Evolutionary conservation across 139 green algal genomes (phyloP), one percentile per base, ranked within the genome.

Genomic region (Deuterostichococcus epilithicus): DNA sequence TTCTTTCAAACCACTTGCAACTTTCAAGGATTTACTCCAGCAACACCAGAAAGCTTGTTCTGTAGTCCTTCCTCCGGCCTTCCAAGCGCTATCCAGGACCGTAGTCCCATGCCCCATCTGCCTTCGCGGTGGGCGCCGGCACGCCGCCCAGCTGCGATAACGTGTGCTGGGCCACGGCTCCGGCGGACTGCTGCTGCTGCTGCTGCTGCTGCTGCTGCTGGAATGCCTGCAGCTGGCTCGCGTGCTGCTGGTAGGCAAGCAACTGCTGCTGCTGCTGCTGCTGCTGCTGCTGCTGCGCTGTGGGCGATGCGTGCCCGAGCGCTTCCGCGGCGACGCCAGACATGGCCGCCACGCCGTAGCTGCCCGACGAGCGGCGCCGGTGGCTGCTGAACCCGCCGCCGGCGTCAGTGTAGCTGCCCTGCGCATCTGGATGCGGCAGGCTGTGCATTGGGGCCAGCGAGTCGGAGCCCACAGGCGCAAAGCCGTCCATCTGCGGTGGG

Each of bases 171-270:
- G 52, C 72, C 39, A 45, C 72, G 34, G 72, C 72, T 47, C 25
- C 39, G 35, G 47, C 70, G 26, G 70, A 38, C 26, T 33, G 42
- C 39, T 34, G 30, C 39, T 67, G 34, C 39, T 67, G 70, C 42
- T 38, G 70, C 70, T 74, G 69, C 13, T 58, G 69, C 52, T 74
- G 70, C 38, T 75, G 70, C 37, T 75, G 70, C 18, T 63, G 30
- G 30, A 35, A 39, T 6, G 15, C 6, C 45, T 70, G 32, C 52
- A 59, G 73, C 13, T 36, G 28, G 6, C 20, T 70, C 0, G 18
- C n/a, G n/a, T 69, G 73, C 67, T 59, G 37, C 30, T 69, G 28
- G 63, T 38, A 69, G 36, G 63, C 30, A 26, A 69, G 15, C 30
- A 37, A 23, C 4, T 69, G 10, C n/a, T 67, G 13, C 59, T 67